Evolutionary conservation across 768 basidiomycete genomes (phyloP).

Genomic region (Gloeostereum incarnatum): DNA sequence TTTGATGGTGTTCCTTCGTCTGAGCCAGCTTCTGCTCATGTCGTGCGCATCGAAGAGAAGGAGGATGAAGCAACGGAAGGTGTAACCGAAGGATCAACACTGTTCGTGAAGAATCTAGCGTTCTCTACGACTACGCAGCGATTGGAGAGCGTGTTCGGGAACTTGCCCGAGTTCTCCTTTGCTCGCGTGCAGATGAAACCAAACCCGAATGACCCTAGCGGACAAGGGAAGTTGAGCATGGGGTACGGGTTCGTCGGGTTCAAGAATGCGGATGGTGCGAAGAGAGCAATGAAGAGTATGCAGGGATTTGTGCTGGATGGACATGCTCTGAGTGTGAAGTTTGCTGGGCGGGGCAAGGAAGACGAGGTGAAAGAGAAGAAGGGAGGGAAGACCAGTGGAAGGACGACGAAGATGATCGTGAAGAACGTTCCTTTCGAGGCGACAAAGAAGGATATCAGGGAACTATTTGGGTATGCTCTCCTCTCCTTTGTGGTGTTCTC

Average conservation of each 20-base stretch:
- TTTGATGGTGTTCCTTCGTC: conserved; percentile 36
- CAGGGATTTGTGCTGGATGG: conserved; percentile 83
- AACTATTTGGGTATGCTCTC: conserved; percentile 74
- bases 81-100: conserved; percentile 64
- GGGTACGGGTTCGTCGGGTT: conserved; percentile 97
- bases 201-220: conserved; percentile 60
- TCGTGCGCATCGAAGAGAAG: conserved; percentile 37
- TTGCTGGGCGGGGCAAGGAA: conserved; percentile 78
- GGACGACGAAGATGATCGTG: conserved; percentile 91
- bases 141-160: conserved; percentile 58
- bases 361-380: conserved; percentile 31
- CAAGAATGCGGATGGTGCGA: conserved; percentile 62
- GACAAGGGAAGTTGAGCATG: conserved; percentile 62
- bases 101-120: conserved; percentile 93
- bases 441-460: conserved; percentile 84
- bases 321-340: conserved; percentile 74
- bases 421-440: conserved; percentile 99
- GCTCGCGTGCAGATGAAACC: conserved; percentile 88
- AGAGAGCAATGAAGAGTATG: conserved; percentile 65
- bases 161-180: conserved; percentile 75
- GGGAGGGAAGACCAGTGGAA: conserved; percentile 37
- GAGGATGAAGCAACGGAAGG: conserved; percentile 18
- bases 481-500: neutral
- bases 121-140: conserved; percentile 81
- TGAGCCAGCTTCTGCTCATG: conserved; percentile 11